A percentile compares a stretch with the other conserved stretches of the same genome.
Conservation (phyloP, 2,329 filamentous ascomycete genomes). For the Curvularia spicifera region DNA sequence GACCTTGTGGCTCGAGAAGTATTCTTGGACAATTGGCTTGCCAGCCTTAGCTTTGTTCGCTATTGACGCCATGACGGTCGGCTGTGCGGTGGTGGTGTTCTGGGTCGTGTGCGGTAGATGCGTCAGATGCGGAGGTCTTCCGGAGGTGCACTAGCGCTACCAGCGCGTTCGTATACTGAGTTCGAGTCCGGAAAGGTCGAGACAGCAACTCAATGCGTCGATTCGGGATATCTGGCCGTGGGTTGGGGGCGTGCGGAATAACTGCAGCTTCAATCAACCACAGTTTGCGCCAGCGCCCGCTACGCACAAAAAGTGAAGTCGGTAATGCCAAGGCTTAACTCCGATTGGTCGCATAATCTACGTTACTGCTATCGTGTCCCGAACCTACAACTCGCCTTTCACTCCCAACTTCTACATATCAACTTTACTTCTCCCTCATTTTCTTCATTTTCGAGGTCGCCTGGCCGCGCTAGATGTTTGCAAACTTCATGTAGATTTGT, state of each 20-base stretch:
- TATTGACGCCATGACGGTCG: constrained; percentile 32
- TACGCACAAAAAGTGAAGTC: constrained; percentile 33
- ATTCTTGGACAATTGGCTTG: constrained; percentile 34
- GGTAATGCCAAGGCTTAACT: constrained; percentile 31
- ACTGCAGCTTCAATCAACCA: constrained; percentile 21
- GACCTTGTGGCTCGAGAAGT: constrained; percentile 40
- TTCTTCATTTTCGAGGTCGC: constrained; percentile 11
- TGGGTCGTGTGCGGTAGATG: constrained; percentile 16
- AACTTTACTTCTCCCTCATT: constrained; percentile 10
- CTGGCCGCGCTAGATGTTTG: constrained; percentile 5
- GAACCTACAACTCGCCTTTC: constrained; percentile 22
- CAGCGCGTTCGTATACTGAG: neutral
- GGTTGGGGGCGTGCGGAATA: constrained; percentile 5
- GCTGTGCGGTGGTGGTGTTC: constrained; percentile 8
- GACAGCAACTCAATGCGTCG: constrained; percentile 34
- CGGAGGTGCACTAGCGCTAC: constrained; percentile 12
- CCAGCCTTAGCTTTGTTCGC: constrained; percentile 27
- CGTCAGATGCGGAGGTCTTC: constrained; percentile 19
- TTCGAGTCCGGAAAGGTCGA: neutral
- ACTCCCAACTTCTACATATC: constrained; percentile 19
- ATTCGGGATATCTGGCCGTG: neutral
- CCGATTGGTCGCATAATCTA: constrained; percentile 36
- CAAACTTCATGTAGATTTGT: constrained; percentile 24
- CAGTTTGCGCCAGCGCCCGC: constrained; percentile 3
- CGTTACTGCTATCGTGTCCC: constrained; percentile 40